Evolutionary conservation across 1,284 basidiomycete species (phyloP).

Genomic region (Coniferiporia weirii): DNA sequence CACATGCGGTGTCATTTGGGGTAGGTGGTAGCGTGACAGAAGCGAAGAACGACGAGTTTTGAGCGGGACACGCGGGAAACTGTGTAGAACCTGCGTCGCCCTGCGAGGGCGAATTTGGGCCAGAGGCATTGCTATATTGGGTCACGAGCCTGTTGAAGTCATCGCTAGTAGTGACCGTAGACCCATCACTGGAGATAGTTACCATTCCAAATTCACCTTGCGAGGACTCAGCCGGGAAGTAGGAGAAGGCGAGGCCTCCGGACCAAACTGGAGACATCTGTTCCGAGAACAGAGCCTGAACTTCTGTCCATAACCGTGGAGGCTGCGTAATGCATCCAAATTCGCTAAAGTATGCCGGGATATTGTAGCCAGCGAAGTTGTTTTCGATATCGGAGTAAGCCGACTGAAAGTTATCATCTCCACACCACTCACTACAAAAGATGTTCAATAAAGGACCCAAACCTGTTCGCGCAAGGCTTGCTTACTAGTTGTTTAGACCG

Average conservation of each 20-base stretch:
- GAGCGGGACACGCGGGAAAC: constrained; percentile 62
- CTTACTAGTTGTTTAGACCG: constrained; percentile 76
- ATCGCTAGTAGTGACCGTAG: constrained; percentile 53
- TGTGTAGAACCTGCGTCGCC: constrained; percentile 46
- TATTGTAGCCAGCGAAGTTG: constrained; percentile 63
- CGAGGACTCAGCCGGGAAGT: constrained; percentile 68
- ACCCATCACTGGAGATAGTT: constrained; percentile 58
- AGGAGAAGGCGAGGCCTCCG: constrained; percentile 85
- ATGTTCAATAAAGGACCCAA: constrained; percentile 13
- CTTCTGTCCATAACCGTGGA: constrained; percentile 80
- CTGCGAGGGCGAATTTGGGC: constrained; percentile 62
- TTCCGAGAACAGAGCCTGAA: constrained; percentile 63
- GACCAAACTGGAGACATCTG: constrained; percentile 80
- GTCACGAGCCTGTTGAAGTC: constrained; percentile 67
- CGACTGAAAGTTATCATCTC: constrained; percentile 51
- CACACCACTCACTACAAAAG: constrained; percentile 69
- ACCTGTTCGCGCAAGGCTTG: constrained; percentile 18
- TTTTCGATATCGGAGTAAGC: constrained; percentile 51
- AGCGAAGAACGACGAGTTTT: constrained; percentile 57
- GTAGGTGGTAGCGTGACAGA: constrained; percentile 76
- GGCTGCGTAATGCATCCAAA: constrained; percentile 69
- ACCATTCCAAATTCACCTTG: constrained; percentile 82
- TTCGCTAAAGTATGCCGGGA: constrained; percentile 88
- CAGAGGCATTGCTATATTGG: constrained; percentile 54
- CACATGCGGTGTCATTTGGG: constrained; percentile 74